Base-by-base conservation (phyloP, 352 stramenopile genomes). In the Globisporangium nagaii region DNA sequence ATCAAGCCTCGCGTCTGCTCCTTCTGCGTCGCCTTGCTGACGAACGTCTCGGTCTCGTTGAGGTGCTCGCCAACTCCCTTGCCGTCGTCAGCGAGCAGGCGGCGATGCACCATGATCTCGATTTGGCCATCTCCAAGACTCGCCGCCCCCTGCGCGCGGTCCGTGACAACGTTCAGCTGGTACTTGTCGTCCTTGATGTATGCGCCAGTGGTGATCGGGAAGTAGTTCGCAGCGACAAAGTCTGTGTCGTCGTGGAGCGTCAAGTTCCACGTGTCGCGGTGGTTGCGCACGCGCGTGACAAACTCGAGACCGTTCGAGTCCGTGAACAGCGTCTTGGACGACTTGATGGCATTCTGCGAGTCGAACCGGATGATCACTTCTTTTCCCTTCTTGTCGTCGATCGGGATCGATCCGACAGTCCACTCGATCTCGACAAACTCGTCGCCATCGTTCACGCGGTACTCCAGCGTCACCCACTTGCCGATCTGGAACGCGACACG, bases 41-140 rank as follows among this genome's bases (percentile, higher is more conserved):
- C 62, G 71, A 72, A 63, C 45, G 91, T 96, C 66, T 98, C 93
- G 4, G 84, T 96, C 60, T 97, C 90, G 57, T 97, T 97, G 25
- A 98, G 62, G 35, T 80, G 43, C 62, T 99, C 96, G 15, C 63
- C 71, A 1, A 99, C 96, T 24, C 97, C 96, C 53, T 96, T 88
- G 40, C 68, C 54, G 67, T 99, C 97, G 50, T 99, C 97, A 28
- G 65, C 71, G 6, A 98, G 66, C 9, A 97, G 65, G 19, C 96
- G 86, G 30, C 97, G 89, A 53, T 99, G 96, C 31, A 99, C 88
- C 96, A 99, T 98, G n/a, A 99, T 62, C 71, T 99, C 96, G n/a
- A 99, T 35, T 30, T 94, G 74, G 10, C 84, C 84, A 65, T 98
- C 83, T 37, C 70, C 60, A 11, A 99, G 66, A 56, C 93, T 98